A percentile compares a stretch with the other conserved stretches of the same genome.
Conservation (phyloP, 495 filamentous ascomycete genomes). For the Penicillium diatomitis region DNA sequence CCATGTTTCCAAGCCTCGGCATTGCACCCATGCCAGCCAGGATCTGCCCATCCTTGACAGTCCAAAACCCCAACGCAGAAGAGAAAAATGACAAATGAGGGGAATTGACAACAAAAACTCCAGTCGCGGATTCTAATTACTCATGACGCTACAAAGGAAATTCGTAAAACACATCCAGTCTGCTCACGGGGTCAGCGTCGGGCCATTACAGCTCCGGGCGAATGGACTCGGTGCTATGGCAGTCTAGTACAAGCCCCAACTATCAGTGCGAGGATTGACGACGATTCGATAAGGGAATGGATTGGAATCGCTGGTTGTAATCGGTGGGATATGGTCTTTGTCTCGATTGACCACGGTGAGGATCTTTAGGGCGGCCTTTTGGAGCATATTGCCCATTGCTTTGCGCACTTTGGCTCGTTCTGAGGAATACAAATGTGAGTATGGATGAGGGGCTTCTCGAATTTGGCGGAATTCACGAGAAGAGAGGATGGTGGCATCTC, state of each 20-base stretch:
- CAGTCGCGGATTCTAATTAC: not conserved
- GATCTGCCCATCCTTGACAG: not conserved
- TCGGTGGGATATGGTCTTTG: constrained; percentile 95
- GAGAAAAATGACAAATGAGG: not conserved
- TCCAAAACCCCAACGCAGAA: not conserved
- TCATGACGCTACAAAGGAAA: not conserved
- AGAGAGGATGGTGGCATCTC: no score
- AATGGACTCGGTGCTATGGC: constrained; percentile 15
- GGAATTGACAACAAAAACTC: not conserved
- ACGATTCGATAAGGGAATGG: constrained; percentile 93
- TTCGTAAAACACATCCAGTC: not conserved
- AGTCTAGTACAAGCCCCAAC: constrained; percentile 47
- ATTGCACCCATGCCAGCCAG: no score
- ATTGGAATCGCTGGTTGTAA: constrained; percentile 84
- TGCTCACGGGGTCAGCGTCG: not conserved
- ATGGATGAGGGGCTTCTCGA: not conserved
- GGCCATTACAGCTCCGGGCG: constrained; percentile 64
- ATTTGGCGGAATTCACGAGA: no score
- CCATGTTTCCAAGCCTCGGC: no score
- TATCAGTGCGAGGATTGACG: constrained; percentile 67
- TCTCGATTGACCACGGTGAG: constrained; percentile 74
- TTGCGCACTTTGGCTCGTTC: constrained; percentile 79
- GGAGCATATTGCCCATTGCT: constrained; percentile 79
- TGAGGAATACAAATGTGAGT: constrained; percentile 20
- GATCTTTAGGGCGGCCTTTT: constrained; percentile 80